phyloP scores from a whole-genome alignment of 192 early-diverging fungal species.

The Umbelopsis ramanniana region DNA sequence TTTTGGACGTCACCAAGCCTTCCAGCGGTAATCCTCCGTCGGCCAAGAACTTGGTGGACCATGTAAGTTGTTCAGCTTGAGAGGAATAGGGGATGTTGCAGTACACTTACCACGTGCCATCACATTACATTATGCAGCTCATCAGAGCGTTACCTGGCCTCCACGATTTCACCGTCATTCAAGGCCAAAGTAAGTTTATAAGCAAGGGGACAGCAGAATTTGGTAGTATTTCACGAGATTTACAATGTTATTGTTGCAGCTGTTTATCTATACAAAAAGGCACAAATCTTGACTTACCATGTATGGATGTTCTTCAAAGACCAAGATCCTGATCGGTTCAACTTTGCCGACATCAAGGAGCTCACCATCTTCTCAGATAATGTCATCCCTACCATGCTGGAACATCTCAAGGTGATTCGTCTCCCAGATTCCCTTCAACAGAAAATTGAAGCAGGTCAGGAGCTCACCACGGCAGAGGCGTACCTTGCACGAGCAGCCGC shows the following conservation, averaged over 20 bases:
- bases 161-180: constrained; percentile 58
- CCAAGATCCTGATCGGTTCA: constrained; percentile 56
- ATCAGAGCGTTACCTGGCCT: constrained; percentile 71
- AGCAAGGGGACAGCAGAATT: background rate
- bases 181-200: constrained; percentile 43
- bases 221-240: background rate
- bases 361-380: constrained; percentile 80
- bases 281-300: constrained; percentile 71
- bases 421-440: constrained; percentile 50
- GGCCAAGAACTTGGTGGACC: constrained; percentile 58
- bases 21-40: constrained; percentile 43
- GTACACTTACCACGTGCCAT: background rate
- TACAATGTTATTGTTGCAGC: background rate
- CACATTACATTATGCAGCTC: constrained; percentile 41
- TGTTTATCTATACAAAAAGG: constrained; percentile 80
- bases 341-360: constrained; percentile 65
- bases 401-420: constrained; percentile 55
- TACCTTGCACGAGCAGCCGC: constrained; percentile 73
- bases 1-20: constrained; percentile 63
- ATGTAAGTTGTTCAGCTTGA: background rate
- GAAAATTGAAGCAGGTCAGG: constrained; percentile 48
- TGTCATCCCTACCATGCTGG: constrained; percentile 72
- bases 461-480: constrained; percentile 54
- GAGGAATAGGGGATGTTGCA: background rate
- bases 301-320: constrained; percentile 63